These are phyloP conservation scores for Suhomyces choctaworum DNA, from an alignment of 1,139 yeast species.

Conservation along the genomic window DNA sequence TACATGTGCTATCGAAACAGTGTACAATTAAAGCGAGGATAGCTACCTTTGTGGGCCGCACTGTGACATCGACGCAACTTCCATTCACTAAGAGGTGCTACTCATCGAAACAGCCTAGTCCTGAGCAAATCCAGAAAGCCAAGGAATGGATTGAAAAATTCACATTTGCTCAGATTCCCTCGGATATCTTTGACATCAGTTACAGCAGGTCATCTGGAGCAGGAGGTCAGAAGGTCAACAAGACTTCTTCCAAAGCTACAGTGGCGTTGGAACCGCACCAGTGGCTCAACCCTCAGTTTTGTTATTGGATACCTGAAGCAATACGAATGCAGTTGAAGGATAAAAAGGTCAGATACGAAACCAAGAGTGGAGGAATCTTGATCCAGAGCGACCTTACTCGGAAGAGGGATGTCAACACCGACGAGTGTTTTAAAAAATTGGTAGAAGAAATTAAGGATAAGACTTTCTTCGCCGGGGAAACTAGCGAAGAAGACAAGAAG, in stretches of 20 bases:
- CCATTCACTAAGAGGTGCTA: constrained; percentile 3
- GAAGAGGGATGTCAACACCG: constrained; percentile 57
- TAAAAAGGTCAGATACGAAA: constrained; percentile 53
- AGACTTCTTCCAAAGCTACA: constrained; percentile 78
- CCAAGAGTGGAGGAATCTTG: constrained; percentile 56
- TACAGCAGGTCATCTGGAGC: constrained; percentile 86
- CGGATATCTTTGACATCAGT: constrained; percentile 47
- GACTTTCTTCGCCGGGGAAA: constrained; percentile 53
- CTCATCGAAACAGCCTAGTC: constrained; percentile 6
- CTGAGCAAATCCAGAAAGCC: constrained; percentile 32
- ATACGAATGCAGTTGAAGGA: constrained; percentile 45
- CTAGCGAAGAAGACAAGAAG: constrained; percentile 45
- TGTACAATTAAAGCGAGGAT: too few relatives aligned
- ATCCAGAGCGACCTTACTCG: constrained; percentile 65
- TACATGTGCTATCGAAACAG: too few relatives aligned
- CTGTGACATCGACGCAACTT: too few relatives aligned
- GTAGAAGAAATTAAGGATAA: constrained; percentile 50
- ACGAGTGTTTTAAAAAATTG: constrained; percentile 61
- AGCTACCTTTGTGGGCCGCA: too few relatives aligned
- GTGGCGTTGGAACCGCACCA: constrained; percentile 48
- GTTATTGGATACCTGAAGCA: constrained; percentile 64
- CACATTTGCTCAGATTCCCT: constrained; percentile 45
- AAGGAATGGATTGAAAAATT: constrained; percentile 48
- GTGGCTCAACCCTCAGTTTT: constrained; percentile 48
- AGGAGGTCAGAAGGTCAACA: constrained; percentile 95